phyloP scores from a whole-genome alignment of 345 rosid genomes.

The Viola odorata region DNA sequence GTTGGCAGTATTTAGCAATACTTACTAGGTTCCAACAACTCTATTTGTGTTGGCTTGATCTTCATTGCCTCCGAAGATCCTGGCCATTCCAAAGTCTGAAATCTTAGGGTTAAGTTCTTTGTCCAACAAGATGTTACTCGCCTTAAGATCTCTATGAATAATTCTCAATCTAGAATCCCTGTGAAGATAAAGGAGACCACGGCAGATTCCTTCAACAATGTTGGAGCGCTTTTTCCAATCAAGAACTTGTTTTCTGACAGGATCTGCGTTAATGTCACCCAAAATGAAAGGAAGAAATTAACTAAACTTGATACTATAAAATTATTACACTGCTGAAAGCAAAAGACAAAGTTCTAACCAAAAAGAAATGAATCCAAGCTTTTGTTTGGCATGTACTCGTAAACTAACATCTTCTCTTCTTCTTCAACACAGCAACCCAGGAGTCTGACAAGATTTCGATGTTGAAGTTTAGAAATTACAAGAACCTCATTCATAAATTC shows the following conservation, averaged over 20 bases:
- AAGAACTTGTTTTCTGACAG: not conserved
- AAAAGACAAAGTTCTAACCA: slow-evolving; percentile 10
- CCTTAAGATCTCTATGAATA: slow-evolving; percentile 31
- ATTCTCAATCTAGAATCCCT: slow-evolving; percentile 26
- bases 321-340: not conserved
- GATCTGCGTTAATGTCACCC: not conserved
- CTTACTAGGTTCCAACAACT: slow-evolving; percentile 31
- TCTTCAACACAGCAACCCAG: slow-evolving; percentile 29
- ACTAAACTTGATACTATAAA: not conserved
- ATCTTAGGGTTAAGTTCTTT: slow-evolving; percentile 24
- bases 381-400: slow-evolving; percentile 34
- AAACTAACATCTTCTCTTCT: slow-evolving; percentile 30
- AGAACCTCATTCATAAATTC: slow-evolving; percentile 39
- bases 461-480: slow-evolving; percentile 35
- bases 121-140: slow-evolving; percentile 28
- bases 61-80: slow-evolving; percentile 20
- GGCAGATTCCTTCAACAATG: slow-evolving; percentile 16
- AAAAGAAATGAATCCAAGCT: slow-evolving; percentile 32
- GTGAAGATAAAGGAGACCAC: slow-evolving; percentile 25
- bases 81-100: slow-evolving; percentile 38
- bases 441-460: slow-evolving; percentile 32
- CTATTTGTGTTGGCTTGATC: slow-evolving; percentile 18
- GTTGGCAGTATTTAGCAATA: not conserved
- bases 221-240: slow-evolving; percentile 19
- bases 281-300: not conserved